A percentile compares a stretch with the other conserved stretches of the same genome.
Conservation (phyloP, 108 stramenopile genomes). For the Mediolabrus comicus region DNA sequence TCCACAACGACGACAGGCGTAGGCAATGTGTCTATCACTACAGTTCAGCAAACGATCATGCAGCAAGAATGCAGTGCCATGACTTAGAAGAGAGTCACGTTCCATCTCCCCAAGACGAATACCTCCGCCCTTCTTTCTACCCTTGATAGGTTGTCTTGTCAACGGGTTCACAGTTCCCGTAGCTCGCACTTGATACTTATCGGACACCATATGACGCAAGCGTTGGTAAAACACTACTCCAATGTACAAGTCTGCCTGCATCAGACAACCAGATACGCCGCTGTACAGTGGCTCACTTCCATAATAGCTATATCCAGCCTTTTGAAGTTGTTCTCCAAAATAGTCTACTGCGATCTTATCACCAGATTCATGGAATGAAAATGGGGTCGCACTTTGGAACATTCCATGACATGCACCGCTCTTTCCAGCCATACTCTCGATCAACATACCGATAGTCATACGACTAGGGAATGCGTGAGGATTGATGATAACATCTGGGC, state of each 20-base stretch:
- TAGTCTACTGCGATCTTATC: constrained; percentile 95
- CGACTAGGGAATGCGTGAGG: constrained; percentile 97
- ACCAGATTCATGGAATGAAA: constrained; percentile 93
- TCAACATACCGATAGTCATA: constrained; percentile 99
- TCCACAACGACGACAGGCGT: constrained; percentile 92
- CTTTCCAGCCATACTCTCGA: constrained; percentile 99
- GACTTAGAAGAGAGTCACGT: constrained; percentile 95
- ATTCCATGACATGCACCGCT: constrained; percentile 94
- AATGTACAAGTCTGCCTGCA: constrained; percentile 99
- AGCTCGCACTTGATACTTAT: constrained; percentile 98
- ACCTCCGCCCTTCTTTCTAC: constrained; percentile 97
- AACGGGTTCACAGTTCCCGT: constrained; percentile 95
- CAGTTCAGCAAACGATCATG: constrained; percentile 96
- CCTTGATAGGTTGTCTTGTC: constrained; percentile 99
- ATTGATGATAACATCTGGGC: constrained; percentile 98
- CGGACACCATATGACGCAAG: constrained; percentile 99
- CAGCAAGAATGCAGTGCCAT: constrained; percentile 94
- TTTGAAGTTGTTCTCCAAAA: constrained; percentile 97
- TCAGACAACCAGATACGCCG: constrained; percentile 94
- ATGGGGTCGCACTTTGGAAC: constrained; percentile 98
- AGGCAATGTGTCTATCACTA: constrained; percentile 92
- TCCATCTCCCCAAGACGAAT: constrained; percentile 99
- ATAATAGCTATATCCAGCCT: constrained; percentile 97
- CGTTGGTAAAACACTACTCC: constrained; percentile 99
- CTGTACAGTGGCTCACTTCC: constrained; percentile 98